These are phyloP conservation scores for Bipolaris cookei DNA, from an alignment of 2,329 filamentous ascomycete genomes.

Conservation along the genomic window DNA sequence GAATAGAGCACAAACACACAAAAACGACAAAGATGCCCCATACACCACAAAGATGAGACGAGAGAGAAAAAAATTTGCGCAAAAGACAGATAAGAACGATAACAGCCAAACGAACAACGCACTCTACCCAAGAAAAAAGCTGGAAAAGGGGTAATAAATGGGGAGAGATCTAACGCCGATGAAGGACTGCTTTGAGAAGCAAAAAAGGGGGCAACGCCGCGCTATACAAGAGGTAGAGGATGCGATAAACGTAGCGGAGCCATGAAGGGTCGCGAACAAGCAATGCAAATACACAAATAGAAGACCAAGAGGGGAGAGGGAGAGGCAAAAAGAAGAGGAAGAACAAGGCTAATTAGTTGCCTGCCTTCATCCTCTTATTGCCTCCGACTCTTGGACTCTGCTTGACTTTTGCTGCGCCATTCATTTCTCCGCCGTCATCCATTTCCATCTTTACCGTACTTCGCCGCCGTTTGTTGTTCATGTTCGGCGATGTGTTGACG, in stretches of 20 bases:
- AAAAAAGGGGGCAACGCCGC: slow-evolving; percentile 30
- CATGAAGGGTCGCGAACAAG: slow-evolving; percentile 8
- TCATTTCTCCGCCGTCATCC: slow-evolving; percentile 56
- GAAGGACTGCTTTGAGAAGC: slow-evolving; percentile 7
- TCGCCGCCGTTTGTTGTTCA: slow-evolving; percentile 64
- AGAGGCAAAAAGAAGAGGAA: not conserved
- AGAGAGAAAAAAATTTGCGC: slow-evolving; percentile 4
- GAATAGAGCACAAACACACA: not conserved
- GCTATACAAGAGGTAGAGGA: slow-evolving; percentile 32
- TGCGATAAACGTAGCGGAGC: slow-evolving; percentile 11
- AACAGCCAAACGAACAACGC: not conserved
- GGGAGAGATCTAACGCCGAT: slow-evolving; percentile 14
- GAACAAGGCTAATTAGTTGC: slow-evolving; percentile 20
- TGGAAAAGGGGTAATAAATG: slow-evolving; percentile 14
- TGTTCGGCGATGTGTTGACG: slow-evolving; percentile 68
- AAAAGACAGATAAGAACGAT: not conserved
- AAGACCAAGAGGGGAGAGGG: too few species aligned
- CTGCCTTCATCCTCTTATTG: slow-evolving; percentile 46
- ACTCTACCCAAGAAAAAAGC: slow-evolving; percentile 2
- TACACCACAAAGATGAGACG: slow-evolving; percentile 2
- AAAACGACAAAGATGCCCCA: slow-evolving; percentile 1
- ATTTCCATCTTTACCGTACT: slow-evolving; percentile 66
- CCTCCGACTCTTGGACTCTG: slow-evolving; percentile 54
- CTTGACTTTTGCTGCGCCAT: slow-evolving; percentile 58
- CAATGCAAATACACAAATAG: not conserved